Conservation (phyloP, 345 rosid genomes). For the Aquilaria sinensis region DNA sequence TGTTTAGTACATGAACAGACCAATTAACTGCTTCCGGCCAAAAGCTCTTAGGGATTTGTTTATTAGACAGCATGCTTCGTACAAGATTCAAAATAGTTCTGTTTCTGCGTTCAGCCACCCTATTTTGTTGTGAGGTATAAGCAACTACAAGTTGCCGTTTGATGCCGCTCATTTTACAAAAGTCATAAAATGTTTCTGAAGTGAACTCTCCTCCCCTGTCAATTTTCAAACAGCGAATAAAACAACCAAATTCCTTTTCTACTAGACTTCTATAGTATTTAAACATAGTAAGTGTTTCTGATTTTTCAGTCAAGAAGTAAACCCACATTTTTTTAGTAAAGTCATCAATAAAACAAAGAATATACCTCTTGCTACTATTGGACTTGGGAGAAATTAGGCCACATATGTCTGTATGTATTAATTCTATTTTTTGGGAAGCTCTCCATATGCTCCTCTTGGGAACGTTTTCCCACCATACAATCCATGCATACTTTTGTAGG, state of each 20-base stretch:
- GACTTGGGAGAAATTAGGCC: background rate
- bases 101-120: conserved; percentile 6
- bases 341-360: background rate
- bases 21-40: too few relatives aligned
- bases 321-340: background rate
- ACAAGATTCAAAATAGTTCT: conserved; percentile 3
- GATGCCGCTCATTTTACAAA: background rate
- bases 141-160: background rate
- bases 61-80: background rate
- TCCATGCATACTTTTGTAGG: background rate
- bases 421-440: background rate
- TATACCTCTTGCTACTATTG: background rate
- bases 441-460: background rate
- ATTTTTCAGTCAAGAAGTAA: background rate
- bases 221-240: background rate
- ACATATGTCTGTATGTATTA: background rate
- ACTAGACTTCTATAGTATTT: background rate
- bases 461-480: background rate
- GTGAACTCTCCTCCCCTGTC: conserved; percentile 7
- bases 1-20: too few relatives aligned
- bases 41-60: too few relatives aligned
- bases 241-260: background rate
- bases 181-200: too few relatives aligned
- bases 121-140: background rate
- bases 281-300: background rate